Base-by-base conservation (phyloP, 352 stramenopile genomes). In the Blastocystis sp. region DNA sequence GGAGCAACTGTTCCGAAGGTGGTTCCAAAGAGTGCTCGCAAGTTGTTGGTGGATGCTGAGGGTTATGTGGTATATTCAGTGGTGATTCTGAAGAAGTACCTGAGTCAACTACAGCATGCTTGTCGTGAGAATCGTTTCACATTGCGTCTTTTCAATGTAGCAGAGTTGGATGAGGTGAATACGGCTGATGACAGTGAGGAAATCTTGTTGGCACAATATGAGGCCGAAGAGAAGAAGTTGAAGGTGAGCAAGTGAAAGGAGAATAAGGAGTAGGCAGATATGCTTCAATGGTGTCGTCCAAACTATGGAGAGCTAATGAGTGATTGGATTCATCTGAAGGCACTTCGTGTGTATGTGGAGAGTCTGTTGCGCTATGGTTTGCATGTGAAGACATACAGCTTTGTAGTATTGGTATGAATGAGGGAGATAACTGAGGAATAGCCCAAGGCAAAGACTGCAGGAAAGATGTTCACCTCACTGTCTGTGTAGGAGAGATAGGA, bases 301-400 rank as follows among this genome's bases (percentile, higher is more conserved):
- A 73, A 73, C 61, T 73, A 73, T 1, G n/a, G 32, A 39, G 61
- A 73, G 61, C 61, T 73, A 39, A 39, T 39, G 11, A 37, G 12
- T 9, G 61, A 73, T 6, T 73, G 61, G 61, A 39, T 73, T 9
- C 61, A 73, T 73, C 61, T 73, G 61, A 73, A 73, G 61, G n/a
- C 24, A 14, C 61, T 73, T 29, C 61, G 61, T 29, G 61, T 73
- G 61, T 19, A 39, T 9, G 32, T 46, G 61, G 61, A 73, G 61
- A 73, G 61, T n/a, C 0, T 73, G n/a, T 1, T 73, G 61, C 61
- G 61, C 7, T 73, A 73, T 39, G 61, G 61, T 6, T 39, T 56
- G 29, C 65, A 51, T 19, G 43, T 14, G 32, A 51, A 9, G 12
- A 39, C 19, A 19, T 56, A 56, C 37, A 56, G 24, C 6, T 75